Evolutionary conservation across 805 yeast genomes (phyloP).

Genomic region (Hanseniaspora lachancei): DNA sequence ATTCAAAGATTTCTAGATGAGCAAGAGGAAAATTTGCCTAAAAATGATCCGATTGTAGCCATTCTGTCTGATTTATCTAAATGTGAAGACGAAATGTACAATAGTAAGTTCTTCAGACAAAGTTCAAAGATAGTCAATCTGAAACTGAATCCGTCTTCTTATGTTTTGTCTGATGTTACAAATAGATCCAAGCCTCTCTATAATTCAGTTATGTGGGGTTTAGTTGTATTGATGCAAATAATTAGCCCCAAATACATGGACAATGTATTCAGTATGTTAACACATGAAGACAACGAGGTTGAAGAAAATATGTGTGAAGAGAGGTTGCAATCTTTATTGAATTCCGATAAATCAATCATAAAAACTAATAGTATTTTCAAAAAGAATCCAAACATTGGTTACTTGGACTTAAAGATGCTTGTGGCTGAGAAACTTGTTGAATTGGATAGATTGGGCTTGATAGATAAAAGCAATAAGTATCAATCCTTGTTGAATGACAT

Average conservation of each 20-base stretch:
- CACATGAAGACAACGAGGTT: slow-evolving; percentile 52
- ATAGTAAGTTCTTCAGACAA: slow-evolving; percentile 26
- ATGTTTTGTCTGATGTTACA: slow-evolving; percentile 35
- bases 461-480: slow-evolving; percentile 56
- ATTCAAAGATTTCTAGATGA: slow-evolving; percentile 34
- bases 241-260: not conserved
- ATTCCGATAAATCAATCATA: slow-evolving; percentile 27
- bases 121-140: slow-evolving; percentile 41
- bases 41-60: slow-evolving; percentile 43
- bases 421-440: slow-evolving; percentile 66
- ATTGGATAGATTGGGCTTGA: slow-evolving; percentile 52
- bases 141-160: slow-evolving; percentile 44
- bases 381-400: slow-evolving; percentile 26
- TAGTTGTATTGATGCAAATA: slow-evolving; percentile 70
- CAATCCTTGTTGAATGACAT: slow-evolving; percentile 73
- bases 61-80: slow-evolving; percentile 28
- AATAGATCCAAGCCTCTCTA: slow-evolving; percentile 46
- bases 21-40: slow-evolving; percentile 33
- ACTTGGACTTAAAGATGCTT: slow-evolving; percentile 62
- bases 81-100: slow-evolving; percentile 27
- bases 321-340: slow-evolving; percentile 43
- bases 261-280: slow-evolving; percentile 23
- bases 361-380: slow-evolving; percentile 1
- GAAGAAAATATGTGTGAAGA: slow-evolving; percentile 43
- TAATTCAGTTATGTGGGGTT: slow-evolving; percentile 68